Percentiles rank a stretch among this genome's conserved stretches.
Evolutionary conservation across 495 filamentous ascomycete genomes (phyloP).

Genomic region (Trichoderma asperelloides): DNA sequence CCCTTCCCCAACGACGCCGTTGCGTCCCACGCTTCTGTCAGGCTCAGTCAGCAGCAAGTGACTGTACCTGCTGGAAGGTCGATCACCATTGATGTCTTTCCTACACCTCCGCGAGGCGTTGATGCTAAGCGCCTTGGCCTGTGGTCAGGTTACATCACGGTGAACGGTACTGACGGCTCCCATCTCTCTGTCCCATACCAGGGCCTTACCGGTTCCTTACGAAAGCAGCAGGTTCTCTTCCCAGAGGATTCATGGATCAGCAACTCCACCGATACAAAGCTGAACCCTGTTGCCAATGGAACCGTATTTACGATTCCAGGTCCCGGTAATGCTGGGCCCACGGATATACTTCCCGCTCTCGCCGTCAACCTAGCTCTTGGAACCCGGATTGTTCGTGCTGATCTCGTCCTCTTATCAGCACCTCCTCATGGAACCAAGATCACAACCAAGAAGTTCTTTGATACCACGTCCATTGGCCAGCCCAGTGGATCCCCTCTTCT

Average conservation of each 20-base stretch:
- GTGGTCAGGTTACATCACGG: slow-evolving; percentile 43
- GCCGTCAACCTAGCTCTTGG: slow-evolving; percentile 24
- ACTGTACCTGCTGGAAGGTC: slow-evolving; percentile 28
- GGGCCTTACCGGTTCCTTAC: slow-evolving; percentile 39
- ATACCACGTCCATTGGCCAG: slow-evolving; percentile 29
- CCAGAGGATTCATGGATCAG: slow-evolving; percentile 23
- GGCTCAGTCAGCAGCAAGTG: slow-evolving; percentile 22
- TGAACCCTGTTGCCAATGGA: slow-evolving; percentile 24
- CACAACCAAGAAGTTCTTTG: slow-evolving; percentile 22
- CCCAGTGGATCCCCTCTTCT: slow-evolving; percentile 25
- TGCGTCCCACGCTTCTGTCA: slow-evolving; percentile 26
- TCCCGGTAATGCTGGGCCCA: slow-evolving; percentile 15
- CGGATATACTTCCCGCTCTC: slow-evolving; percentile 25
- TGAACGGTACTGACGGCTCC: slow-evolving; percentile 41
- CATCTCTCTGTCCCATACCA: slow-evolving; percentile 42
- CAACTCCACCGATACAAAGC: slow-evolving; percentile 23
- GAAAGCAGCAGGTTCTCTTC: slow-evolving; percentile 30
- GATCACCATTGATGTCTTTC: slow-evolving; percentile 32
- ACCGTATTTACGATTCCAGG: slow-evolving; percentile 33
- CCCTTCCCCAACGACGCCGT: slow-evolving; percentile 32
- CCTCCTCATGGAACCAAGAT: slow-evolving; percentile 13
- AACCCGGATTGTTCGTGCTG: slow-evolving; percentile 32
- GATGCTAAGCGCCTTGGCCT: slow-evolving; percentile 36
- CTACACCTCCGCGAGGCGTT: slow-evolving; percentile 30
- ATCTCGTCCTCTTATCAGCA: slow-evolving; percentile 29